These are phyloP conservation scores for Tylopilus cervinicoccineus DNA, from an alignment of 768 basidiomycete species.

Conservation along the genomic window DNA sequence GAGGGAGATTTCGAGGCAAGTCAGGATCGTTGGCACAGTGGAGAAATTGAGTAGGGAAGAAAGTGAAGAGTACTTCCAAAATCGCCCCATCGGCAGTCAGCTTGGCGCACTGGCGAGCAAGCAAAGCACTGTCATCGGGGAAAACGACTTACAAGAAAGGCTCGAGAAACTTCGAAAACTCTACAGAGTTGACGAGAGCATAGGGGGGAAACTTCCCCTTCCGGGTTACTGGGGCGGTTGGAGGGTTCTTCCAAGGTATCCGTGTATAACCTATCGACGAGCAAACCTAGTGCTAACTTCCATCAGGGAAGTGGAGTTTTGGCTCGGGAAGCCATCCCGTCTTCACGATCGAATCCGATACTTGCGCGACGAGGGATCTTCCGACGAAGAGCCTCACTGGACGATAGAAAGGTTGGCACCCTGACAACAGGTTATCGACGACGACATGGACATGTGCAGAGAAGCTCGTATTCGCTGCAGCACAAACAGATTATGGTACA, in stretches of 20 bases:
- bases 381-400: slow-evolving; percentile 59
- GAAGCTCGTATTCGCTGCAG: background rate
- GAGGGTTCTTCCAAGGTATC: slow-evolving; percentile 87
- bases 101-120: slow-evolving; percentile 92
- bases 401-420: slow-evolving; percentile 77
- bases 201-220: slow-evolving; percentile 52
- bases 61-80: slow-evolving; percentile 78
- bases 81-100: slow-evolving; percentile 77
- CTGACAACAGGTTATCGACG: slow-evolving; percentile 29
- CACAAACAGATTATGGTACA: background rate
- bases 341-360: slow-evolving; percentile 89
- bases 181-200: slow-evolving; percentile 47
- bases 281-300: slow-evolving; percentile 6
- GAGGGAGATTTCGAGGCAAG: slow-evolving; percentile 75
- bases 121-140: slow-evolving; percentile 77
- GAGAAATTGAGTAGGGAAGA: slow-evolving; percentile 74
- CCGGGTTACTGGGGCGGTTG: slow-evolving; percentile 98
- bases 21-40: slow-evolving; percentile 80
- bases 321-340: slow-evolving; percentile 94
- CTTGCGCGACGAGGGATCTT: slow-evolving; percentile 45
- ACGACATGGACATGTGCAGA: background rate
- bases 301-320: slow-evolving; percentile 90
- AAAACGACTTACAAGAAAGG: slow-evolving; percentile 62
- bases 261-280: background rate
- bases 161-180: slow-evolving; percentile 54